A percentile compares a stretch with the other conserved stretches of the same genome.
These are phyloP conservation scores for Sclerotinia borealis DNA, from an alignment of 2,329 filamentous ascomycete genomes.

Conservation along the genomic window DNA sequence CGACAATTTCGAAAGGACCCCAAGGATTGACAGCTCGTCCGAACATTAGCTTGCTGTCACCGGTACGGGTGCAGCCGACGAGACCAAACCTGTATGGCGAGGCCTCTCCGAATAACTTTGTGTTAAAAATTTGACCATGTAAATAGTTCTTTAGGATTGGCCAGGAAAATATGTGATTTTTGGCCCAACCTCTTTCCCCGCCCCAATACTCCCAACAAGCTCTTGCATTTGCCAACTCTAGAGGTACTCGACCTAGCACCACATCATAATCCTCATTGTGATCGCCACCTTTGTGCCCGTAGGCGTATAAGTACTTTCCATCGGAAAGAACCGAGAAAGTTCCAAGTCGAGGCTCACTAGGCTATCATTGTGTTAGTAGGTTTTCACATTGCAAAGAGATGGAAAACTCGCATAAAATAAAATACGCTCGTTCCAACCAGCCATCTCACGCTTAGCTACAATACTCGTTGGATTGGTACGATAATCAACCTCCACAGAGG, in stretches of 20 bases:
- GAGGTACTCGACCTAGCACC: slow-evolving; percentile 15
- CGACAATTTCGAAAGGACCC: slow-evolving; percentile 18
- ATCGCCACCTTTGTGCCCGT: slow-evolving; percentile 16
- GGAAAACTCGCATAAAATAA: background rate
- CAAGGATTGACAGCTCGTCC: slow-evolving; percentile 17
- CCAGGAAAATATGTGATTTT: background rate
- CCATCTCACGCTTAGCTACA: slow-evolving; percentile 2
- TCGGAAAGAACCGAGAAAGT: slow-evolving; percentile 14
- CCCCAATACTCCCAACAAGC: slow-evolving; percentile 16
- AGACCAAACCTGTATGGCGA: slow-evolving; percentile 17
- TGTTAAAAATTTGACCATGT: slow-evolving; percentile 22
- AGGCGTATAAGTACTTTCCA: slow-evolving; percentile 17
- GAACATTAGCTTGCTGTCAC: slow-evolving; percentile 18
- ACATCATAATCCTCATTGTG: slow-evolving; percentile 18
- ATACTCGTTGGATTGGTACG: slow-evolving; percentile 1
- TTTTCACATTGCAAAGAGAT: background rate
- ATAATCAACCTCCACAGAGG: slow-evolving; percentile 6
- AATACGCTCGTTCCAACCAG: background rate
- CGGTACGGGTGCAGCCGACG: slow-evolving; percentile 17
- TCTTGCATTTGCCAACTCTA: background rate
- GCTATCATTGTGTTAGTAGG: slow-evolving; percentile 3
- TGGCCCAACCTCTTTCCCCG: slow-evolving; percentile 12
- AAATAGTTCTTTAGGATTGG: slow-evolving; percentile 16
- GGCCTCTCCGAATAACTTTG: slow-evolving; percentile 17
- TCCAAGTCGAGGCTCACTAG: slow-evolving; percentile 17